These are phyloP conservation scores for Sugiyamaella grinbergsii DNA, from an alignment of 1,139 yeast genomes.

Conservation along the genomic window DNA sequence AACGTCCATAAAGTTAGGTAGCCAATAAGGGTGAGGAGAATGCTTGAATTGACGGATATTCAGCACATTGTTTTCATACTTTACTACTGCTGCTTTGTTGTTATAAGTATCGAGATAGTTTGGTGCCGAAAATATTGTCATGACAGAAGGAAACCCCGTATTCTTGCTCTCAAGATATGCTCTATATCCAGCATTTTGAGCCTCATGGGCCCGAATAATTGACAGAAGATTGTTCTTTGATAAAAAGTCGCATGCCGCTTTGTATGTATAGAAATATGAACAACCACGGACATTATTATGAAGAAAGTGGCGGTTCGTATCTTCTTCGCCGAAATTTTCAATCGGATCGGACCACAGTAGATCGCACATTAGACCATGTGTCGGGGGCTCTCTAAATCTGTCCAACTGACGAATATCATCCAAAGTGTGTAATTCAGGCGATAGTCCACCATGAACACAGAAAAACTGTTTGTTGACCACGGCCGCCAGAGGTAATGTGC, in stretches of 20 bases:
- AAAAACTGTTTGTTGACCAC: constrained; percentile 92
- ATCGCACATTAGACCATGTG: constrained; percentile 93
- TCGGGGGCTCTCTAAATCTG: constrained; percentile 91
- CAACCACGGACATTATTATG: constrained; percentile 88
- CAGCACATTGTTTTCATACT: constrained; percentile 87
- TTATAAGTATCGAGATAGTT: constrained; percentile 91
- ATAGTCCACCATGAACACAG: constrained; percentile 92
- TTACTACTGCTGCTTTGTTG: constrained; percentile 93
- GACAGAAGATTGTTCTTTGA: constrained; percentile 78
- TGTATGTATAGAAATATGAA: constrained; percentile 84
- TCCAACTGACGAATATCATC: constrained; percentile 71
- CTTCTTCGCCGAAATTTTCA: constrained; percentile 80
- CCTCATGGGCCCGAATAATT: constrained; percentile 94
- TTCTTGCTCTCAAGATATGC: constrained; percentile 86
- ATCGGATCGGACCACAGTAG: constrained; percentile 95
- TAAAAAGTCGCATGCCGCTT: constrained; percentile 80
- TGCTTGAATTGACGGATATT: constrained; percentile 92
- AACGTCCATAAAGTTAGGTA: constrained; percentile 96
- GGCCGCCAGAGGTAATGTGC: constrained; percentile 89
- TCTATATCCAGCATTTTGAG: constrained; percentile 96
- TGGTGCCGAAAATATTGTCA: constrained; percentile 95
- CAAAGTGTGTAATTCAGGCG: constrained; percentile 68
- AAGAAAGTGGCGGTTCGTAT: constrained; percentile 56
- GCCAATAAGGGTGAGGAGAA: constrained; percentile 95
- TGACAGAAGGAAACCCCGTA: constrained; percentile 89